phyloP scores from a whole-genome alignment of 1,284 basidiomycete genomes.

The Puccinia triticina region DNA sequence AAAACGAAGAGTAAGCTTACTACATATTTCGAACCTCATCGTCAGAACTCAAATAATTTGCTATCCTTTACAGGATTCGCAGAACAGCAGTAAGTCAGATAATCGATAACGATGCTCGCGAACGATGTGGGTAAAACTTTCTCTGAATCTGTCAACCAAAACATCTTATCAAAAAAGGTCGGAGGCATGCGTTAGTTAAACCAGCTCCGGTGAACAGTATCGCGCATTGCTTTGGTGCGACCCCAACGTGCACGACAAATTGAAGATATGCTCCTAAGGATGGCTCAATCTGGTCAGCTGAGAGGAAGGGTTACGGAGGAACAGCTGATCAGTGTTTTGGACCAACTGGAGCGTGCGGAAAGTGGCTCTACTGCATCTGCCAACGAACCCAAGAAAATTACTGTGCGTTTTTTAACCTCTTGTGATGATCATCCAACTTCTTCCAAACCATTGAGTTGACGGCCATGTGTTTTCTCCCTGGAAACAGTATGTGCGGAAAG shows the following conservation, averaged over 20 bases:
- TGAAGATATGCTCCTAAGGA: constrained; percentile 79
- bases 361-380: constrained; percentile 4
- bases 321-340: constrained; percentile 85
- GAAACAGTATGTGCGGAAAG: constrained; percentile 47
- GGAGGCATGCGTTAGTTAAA: constrained; percentile 24
- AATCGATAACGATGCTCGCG: constrained; percentile 47
- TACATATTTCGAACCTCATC: constrained; percentile 65
- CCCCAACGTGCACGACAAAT: constrained; percentile 84
- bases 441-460: not conserved
- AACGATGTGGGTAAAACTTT: constrained; percentile 46
- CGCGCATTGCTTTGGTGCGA: constrained; percentile 88
- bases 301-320: constrained; percentile 80
- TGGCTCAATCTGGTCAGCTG: constrained; percentile 91
- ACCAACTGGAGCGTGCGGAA: constrained; percentile 71
- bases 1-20: constrained; percentile 65
- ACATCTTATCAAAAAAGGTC: not conserved
- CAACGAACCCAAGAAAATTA: constrained; percentile 44
- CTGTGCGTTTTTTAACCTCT: constrained; percentile 32
- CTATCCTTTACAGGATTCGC: constrained; percentile 27
- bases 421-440: not conserved
- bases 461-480: not conserved
- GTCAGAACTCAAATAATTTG: not conserved
- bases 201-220: constrained; percentile 65
- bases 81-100: constrained; percentile 49
- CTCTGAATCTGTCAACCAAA: constrained; percentile 16